Base-by-base conservation (phyloP, 805 yeast genomes). In the Zygosaccharomyces pseudorouxii region DNA sequence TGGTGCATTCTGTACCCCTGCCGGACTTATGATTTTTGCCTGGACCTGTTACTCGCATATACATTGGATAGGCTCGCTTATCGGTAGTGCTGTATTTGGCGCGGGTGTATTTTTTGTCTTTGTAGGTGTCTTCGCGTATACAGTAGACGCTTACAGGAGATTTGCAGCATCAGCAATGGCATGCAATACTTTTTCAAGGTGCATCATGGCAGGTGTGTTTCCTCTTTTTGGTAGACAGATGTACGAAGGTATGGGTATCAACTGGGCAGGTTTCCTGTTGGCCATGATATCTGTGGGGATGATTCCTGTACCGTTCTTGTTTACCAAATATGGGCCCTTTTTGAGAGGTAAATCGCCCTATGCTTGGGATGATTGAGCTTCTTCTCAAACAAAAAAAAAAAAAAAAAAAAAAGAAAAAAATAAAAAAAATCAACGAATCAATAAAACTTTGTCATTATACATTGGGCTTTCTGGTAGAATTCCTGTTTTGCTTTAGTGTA, bases 11-110 rank as follows among this genome's bases (percentile, higher is more conserved):
- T 68, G 77, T 20, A 69, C 82, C 50, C 89, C 89, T 1, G 71
- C 79, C 25, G 77, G 87, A 0, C 68, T 86, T 46, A 84, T 86
- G 71, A 85, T 89, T 78, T 71, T 86, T 52, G 92, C 82, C 2
- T 86, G 93, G 90, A 76, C 89, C 2, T 76, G 82, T 20, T 76
- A 77, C 55, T 47, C 65, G 0, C 60, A 75, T 27, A 74, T 85
- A 9, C 89, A 82, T 60, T 86, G 89, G 89, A 80, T 84, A 60
- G 86, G 77, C 1, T 83, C 93, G 4, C 69, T 79, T 18, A 75
- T 82, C 49, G 81, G 90, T 2, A 90, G 89, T 50, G 75, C 81
- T n/a, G 76, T 89, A 8, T 79, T 85, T 62, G 90, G 93, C 3
- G 75, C 80, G 55, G 84, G 89, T 2, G 76, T 84, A 39, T 76